Base-by-base conservation (phyloP, 1,284 basidiomycete genomes). In the Papiliotrema terrestris region DNA sequence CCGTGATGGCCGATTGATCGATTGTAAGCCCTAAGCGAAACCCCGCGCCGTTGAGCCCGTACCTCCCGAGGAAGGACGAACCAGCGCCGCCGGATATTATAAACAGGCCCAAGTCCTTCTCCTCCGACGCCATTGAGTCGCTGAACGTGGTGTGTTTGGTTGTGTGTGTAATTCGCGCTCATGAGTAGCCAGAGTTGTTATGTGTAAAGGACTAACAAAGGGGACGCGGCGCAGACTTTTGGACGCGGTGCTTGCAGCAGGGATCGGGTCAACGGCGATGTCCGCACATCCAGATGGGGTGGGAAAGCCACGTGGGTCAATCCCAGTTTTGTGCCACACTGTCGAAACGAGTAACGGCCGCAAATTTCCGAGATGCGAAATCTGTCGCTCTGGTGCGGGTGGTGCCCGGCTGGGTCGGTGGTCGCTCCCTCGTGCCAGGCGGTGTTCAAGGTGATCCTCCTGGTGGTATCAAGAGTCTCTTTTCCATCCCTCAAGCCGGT, bases 21-120 rank as follows among this genome's bases (percentile, higher is more conserved):
- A 39, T 52, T 74, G 66, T 74, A 22, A 32, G 71, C 71, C 71
- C 60, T 63, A 74, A 74, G 72, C 72, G 72, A 74, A 74, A 68
- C 71, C 56, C 55, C 62, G 51, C 45, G 29, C 47, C 53, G 50
- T 54, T 20, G 19, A 25, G n/a, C 26, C 45, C 13, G 20, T 26
- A n/a, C 37, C n/a, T 45, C 36, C 25, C 38, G 37, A 53, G 49
- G 41, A 20, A 35, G 19, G 3, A 43, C 26, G 45, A 49, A 54
- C 22, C 20, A 36, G 15, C 26, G 5, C 32, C 36, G 36, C 25
- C n/a, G 62, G 54, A 66, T 62, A 72, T 73, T 72, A 63, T 68
- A 61, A 69, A 67, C 55, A 57, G 68, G 66, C 62, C 19, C 52
- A 25, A 43, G 22, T 61, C 37, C 26, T 39, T 66, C 63, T 68